Base-by-base conservation (phyloP, 306 rosid genomes). In the Medicago lupulina region DNA sequence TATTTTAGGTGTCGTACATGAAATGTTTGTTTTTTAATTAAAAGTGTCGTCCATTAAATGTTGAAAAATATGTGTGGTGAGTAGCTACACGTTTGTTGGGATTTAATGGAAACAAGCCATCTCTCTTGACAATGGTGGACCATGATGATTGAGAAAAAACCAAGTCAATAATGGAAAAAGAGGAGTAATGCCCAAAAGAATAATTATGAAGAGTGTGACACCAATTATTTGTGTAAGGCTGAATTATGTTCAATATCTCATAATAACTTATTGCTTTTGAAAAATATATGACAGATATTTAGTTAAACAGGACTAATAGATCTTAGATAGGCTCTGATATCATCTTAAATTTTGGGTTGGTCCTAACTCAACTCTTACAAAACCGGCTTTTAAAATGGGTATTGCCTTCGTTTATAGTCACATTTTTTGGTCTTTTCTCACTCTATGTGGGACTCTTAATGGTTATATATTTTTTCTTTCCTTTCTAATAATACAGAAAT, bases 81-180 rank as follows among this genome's bases (percentile, higher is more conserved):
- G 67, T 15, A 61, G 39, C 11, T 11, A 54, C 63, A 62, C 46
- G 19, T 73, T 78, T 77, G 70, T 65, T 43, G 57, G 68, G 19
- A 65, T 46, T 65, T 64, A 46, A 55, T 31, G 54, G 76, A 68
- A 50, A 9, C 36, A 65, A 73, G 62, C 57, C 57, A 74, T 46
- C 53, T 53, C 41, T 17, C 49, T 76, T 54, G 74, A 76, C 73
- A 40, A 60, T 76, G 73, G 73, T 76, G 78, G 83, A 76, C 69
- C 80, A 25, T 71, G 73, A 71, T 9, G 10, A 51, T 16, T 51
- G 21, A 51, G 21, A 49, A 49, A 0, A 7, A 51, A 51, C 17
- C 57, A 51, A 51, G 57, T 51, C 57, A 51, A 51, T 7, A 51
- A 1, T n/a, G 21, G n/a, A 51, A 51, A 50, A 50, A 15, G 57